Evolutionary conservation across 768 basidiomycete genomes (phyloP), one percentile per base, ranked within the genome.

Genomic region (Polyporus arcularius): DNA sequence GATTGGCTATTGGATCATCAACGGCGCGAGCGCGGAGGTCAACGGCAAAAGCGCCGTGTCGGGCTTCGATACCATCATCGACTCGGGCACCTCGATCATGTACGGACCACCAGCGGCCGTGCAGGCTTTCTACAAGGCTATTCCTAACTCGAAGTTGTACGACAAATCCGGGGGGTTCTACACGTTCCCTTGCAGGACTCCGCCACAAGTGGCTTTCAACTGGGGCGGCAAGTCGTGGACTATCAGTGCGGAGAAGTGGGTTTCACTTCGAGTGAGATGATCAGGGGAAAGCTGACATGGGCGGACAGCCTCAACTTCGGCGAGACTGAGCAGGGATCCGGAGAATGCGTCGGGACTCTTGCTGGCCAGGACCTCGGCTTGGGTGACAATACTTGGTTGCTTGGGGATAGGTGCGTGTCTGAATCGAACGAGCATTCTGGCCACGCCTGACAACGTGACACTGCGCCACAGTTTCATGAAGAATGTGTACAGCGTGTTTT

Each of bases 231-330:
- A 57, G 49, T 28, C 26, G 1, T 66, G 65, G 65, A 2, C 28
- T 4, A 57, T 65, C 45, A 57, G 50, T 38, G 21, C 51, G 3
- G 58, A 15, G 4, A 50, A 62, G 61, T 65, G 32, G 28, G 61
- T 57, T 14, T 21, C 42, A 0, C 9, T 26, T 2, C 7, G 2
- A 0, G 2, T 15, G 11, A 21, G 4, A 32, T 28, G 31, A 11
- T 32, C 3, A 32, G 38, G 62, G n/a, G 50, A 15, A 16, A 18
- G 7, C 14, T 26, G 42, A 43, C 16, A 28, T 12, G 21, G 26
- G 10, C 21, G 40, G 30, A 7, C 31, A 65, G 57, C 46, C 56
- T 69, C 67, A 76, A 75, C 65, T 65, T 78, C 28, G 78, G 78
- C 8, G 41, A 55, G 16, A 47, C 59, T 5, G 53, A 18, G 21